phyloP scores from a whole-genome alignment of 768 basidiomycete species.

The Galerina marginata region DNA sequence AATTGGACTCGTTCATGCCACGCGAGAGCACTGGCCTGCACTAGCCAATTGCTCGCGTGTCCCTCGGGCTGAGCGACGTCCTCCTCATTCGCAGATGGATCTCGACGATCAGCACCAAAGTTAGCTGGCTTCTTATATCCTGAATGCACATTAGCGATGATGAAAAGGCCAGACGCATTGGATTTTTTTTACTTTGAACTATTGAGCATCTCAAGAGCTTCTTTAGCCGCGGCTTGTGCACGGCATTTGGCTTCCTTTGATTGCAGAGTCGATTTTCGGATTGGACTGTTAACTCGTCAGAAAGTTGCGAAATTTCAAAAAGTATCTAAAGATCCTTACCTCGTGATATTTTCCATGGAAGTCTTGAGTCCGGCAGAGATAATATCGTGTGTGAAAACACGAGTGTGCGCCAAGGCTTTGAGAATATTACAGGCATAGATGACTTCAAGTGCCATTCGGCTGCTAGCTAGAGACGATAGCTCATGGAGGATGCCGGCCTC shows the following conservation, averaged over 20 bases:
- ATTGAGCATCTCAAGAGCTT: neutral
- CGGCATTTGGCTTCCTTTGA: neutral
- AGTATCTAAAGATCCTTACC: neutral
- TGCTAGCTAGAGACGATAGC: neutral
- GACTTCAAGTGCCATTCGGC: neutral
- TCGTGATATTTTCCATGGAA: slow-evolving; percentile 1
- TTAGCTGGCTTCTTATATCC: neutral
- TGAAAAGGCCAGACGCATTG: neutral
- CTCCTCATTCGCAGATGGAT: too few relatives aligned
- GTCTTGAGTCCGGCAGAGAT: neutral
- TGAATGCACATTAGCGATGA: neutral
- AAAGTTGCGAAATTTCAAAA: neutral
- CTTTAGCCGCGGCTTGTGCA: neutral
- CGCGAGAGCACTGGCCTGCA: too few relatives aligned
- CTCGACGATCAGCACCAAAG: too few relatives aligned
- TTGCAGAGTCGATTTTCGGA: neutral
- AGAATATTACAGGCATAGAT: neutral
- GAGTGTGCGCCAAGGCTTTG: neutral
- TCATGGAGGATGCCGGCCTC: neutral
- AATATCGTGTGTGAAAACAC: neutral
- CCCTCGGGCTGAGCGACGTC: too few relatives aligned
- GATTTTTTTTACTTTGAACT: neutral
- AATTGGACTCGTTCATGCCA: too few relatives aligned
- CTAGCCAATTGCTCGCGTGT: too few relatives aligned
- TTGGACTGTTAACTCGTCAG: neutral